A percentile compares a stretch with the other conserved stretches of the same genome.
Evolutionary conservation across 176 grass and related monocot genomes (phyloP).

Genomic region (Zoysia japonica): DNA sequence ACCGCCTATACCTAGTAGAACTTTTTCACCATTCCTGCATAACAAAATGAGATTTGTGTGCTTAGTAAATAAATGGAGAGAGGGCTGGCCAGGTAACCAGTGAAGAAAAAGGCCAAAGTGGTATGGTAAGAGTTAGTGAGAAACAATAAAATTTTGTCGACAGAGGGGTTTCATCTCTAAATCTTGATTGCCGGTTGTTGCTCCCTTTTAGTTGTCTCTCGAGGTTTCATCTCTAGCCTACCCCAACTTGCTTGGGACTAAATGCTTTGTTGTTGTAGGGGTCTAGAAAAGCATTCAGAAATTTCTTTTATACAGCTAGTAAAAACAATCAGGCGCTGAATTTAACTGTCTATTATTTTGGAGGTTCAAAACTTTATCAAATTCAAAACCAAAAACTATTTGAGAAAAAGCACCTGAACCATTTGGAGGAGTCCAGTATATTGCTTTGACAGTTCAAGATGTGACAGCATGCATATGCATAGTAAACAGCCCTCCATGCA

Average conservation of each 20-base stretch:
- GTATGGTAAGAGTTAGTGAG: background rate
- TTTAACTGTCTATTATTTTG: no score
- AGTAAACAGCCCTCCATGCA: no score
- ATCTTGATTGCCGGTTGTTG: no score
- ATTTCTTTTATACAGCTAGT: background rate
- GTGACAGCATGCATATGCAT: no score
- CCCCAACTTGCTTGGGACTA: no score
- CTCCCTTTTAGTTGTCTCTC: no score
- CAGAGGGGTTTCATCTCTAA: background rate
- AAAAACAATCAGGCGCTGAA: no score
- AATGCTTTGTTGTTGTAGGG: background rate
- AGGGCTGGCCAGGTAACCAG: background rate
- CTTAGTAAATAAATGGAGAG: background rate
- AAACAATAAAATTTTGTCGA: slow-evolving; percentile 2
- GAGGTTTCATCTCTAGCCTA: no score
- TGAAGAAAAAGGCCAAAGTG: background rate
- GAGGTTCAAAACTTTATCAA: background rate
- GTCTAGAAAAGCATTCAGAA: background rate
- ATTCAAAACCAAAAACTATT: background rate
- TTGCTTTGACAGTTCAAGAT: no score
- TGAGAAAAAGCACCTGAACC: background rate
- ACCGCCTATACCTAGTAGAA: slow-evolving; percentile 87
- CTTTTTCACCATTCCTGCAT: slow-evolving; percentile 67
- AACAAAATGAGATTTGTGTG: slow-evolving; percentile 22
- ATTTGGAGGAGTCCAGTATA: background rate